Evolutionary conservation across 441 rosid genomes (phyloP), one percentile per base, ranked within the genome.

Genomic region (Croton laevigatus): DNA sequence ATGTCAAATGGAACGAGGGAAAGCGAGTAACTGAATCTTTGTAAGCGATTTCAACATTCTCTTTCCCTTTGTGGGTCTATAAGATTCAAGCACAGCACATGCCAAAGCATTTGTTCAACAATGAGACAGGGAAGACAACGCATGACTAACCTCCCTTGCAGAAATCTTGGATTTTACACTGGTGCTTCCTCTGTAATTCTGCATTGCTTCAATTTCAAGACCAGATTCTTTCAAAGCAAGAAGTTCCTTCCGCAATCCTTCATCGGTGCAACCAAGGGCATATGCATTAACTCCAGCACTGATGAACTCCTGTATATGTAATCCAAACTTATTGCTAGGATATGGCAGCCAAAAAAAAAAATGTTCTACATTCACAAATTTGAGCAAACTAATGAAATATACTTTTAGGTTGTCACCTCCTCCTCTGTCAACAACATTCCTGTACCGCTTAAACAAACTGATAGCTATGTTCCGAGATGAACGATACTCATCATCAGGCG

Each of bases 321-420:
- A 54, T 62, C 27, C 40, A 71, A 59, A 76, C 16, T 52, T 20
- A 11, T 77, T 59, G 70, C n/a, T 36, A 22, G 9, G 51, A 70
- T 38, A 53, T 62, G 46, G 57, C 59, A 69, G 51, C 59, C 62
- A 58, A 59, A 36, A 44, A 64, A 58, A 59, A 36, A 44, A 46
- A 74, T 22, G 48, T 3, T 65, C 45, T 48, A 66, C 36, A 32
- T 61, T 54, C 63, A 62, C 14, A 71, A 66, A 76, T 7, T 49
- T 32, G 69, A 62, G 70, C 54, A 76, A 73, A 72, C 49, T 54
- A 53, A 58, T 57, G 69, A 77, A 49, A 76, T 75, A 74, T 89
- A 91, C 97, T 87, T 88, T 88, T 79, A 93, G 76, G 87, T 87
- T 91, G 89, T 91, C 89, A 76, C 89, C 97, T 88, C 89, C 90